phyloP scores from a whole-genome alignment of 495 filamentous ascomycete species.

The Podospora sp. region DNA sequence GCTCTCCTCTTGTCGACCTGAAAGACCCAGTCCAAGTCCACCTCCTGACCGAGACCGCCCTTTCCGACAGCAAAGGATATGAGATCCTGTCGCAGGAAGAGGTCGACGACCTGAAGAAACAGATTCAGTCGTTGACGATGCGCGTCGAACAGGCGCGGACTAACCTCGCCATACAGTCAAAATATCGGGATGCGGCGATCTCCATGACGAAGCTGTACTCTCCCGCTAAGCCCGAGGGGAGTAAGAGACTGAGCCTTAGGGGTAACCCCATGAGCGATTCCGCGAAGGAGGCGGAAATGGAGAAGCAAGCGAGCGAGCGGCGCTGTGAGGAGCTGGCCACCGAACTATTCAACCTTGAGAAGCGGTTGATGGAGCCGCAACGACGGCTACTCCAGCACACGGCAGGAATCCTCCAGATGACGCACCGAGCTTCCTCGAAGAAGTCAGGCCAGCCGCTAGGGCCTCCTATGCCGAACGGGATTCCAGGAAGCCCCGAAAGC shows the following conservation, averaged over 20 bases:
- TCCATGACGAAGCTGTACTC: conserved; percentile 80
- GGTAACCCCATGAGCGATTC: conserved; percentile 51
- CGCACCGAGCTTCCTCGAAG: conserved; percentile 63
- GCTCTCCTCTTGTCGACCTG: conserved; percentile 50
- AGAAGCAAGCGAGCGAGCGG: conserved; percentile 69
- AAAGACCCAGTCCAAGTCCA: conserved; percentile 69
- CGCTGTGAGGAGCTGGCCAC: conserved; percentile 84
- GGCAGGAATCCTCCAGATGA: conserved; percentile 85
- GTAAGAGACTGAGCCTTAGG: conserved; percentile 55
- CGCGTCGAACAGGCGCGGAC: conserved; percentile 78
- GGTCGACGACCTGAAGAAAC: conserved; percentile 87
- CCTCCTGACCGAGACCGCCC: conserved; percentile 88
- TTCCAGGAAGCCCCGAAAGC: conserved; percentile 70
- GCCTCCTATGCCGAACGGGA: conserved; percentile 47
- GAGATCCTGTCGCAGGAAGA: conserved; percentile 88
- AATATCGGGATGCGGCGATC: conserved; percentile 88
- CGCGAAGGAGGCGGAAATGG: conserved; percentile 67
- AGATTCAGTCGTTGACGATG: conserved; percentile 65
- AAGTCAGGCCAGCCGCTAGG: conserved; percentile 33
- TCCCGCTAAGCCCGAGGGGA: conserved; percentile 38
- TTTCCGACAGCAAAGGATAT: conserved; percentile 80
- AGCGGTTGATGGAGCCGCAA: conserved; percentile 69
- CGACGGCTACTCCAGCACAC: conserved; percentile 82
- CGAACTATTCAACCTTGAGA: conserved; percentile 77
- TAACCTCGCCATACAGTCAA: conserved; percentile 87